A percentile compares a stretch with the other conserved stretches of the same genome.
These are phyloP conservation scores for Escovopsis sp. DNA, from an alignment of 2,329 filamentous ascomycete genomes.

Conservation along the genomic window DNA sequence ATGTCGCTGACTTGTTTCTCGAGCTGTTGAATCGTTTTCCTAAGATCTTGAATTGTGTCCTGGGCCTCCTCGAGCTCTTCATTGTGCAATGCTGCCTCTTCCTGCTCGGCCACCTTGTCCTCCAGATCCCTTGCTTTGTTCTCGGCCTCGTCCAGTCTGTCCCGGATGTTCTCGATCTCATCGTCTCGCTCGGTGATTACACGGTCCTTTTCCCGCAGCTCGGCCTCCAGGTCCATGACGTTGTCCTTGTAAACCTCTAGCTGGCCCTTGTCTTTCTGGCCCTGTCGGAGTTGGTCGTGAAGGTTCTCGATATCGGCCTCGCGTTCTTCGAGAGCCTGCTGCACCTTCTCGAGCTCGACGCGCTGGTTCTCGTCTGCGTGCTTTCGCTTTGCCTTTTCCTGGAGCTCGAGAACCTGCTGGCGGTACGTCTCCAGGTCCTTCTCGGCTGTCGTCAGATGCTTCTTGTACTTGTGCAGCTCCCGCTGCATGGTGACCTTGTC, in stretches of 20 bases:
- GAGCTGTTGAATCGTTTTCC: constrained; percentile 37
- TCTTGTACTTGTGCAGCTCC: constrained; percentile 76
- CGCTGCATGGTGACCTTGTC: constrained; percentile 80
- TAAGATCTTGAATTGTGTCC: constrained; percentile 44
- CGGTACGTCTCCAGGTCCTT: constrained; percentile 74
- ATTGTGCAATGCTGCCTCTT: constrained; percentile 37
- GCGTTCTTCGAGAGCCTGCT: constrained; percentile 39
- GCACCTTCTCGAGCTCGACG: constrained; percentile 43
- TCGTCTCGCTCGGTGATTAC: constrained; percentile 61
- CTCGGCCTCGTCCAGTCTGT: constrained; percentile 36
- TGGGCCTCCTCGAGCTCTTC: constrained; percentile 41
- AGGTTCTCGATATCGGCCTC: constrained; percentile 48
- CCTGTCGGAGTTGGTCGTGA: constrained; percentile 41
- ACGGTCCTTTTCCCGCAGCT: constrained; percentile 62
- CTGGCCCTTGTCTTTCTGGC: constrained; percentile 41
- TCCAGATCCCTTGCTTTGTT: constrained; percentile 44
- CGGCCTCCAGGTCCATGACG: constrained; percentile 60
- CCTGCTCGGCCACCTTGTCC: constrained; percentile 36
- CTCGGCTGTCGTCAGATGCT: constrained; percentile 68
- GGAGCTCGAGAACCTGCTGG: constrained; percentile 66
- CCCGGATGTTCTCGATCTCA: constrained; percentile 53
- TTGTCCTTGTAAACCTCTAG: constrained; percentile 57
- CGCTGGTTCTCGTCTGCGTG: constrained; percentile 58
- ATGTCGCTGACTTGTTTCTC: constrained; percentile 40
- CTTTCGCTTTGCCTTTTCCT: constrained; percentile 65